Evolutionary conservation across 148 eudicot genomes (phyloP).

Genomic region (Persicaria tinctoria): DNA sequence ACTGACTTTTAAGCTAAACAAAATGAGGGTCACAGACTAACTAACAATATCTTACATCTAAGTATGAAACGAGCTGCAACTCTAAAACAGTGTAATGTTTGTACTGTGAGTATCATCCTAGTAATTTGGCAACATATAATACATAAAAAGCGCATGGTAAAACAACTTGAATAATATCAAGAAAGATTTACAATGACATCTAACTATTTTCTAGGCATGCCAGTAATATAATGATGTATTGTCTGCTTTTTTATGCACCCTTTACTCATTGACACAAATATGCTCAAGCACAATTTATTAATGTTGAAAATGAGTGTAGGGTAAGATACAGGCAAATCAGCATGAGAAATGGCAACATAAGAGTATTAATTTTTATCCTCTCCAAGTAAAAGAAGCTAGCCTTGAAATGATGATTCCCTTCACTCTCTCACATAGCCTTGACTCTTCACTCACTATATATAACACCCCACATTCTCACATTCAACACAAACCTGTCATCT

Average conservation of each 20-base stretch:
- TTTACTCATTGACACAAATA: not conserved
- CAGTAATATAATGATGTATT: not conserved
- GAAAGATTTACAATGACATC: not conserved
- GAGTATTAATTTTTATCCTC: not conserved
- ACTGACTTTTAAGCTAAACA: not conserved
- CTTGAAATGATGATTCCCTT: not conserved
- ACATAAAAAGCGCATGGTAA: not conserved
- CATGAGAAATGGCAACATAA: constrained; percentile 39
- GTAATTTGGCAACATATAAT: not conserved
- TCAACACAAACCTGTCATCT: constrained; percentile 1
- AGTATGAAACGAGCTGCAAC: constrained; percentile 1
- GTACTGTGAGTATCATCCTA: not conserved
- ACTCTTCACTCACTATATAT: constrained; percentile 23
- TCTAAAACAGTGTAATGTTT: not conserved
- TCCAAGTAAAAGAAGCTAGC: no score
- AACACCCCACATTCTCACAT: not conserved
- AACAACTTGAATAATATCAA: not conserved
- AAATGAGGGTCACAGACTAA: not conserved
- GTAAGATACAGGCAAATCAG: constrained; percentile 51
- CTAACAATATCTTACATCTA: not conserved
- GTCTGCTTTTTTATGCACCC: not conserved
- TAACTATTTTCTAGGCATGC: not conserved
- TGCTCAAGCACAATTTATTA: constrained; percentile 3
- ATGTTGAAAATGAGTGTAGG: not conserved
- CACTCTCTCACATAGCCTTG: constrained; percentile 16